These are phyloP conservation scores for Mortierella alpina DNA, from an alignment of 192 early-diverging fungal species.

Conservation along the genomic window DNA sequence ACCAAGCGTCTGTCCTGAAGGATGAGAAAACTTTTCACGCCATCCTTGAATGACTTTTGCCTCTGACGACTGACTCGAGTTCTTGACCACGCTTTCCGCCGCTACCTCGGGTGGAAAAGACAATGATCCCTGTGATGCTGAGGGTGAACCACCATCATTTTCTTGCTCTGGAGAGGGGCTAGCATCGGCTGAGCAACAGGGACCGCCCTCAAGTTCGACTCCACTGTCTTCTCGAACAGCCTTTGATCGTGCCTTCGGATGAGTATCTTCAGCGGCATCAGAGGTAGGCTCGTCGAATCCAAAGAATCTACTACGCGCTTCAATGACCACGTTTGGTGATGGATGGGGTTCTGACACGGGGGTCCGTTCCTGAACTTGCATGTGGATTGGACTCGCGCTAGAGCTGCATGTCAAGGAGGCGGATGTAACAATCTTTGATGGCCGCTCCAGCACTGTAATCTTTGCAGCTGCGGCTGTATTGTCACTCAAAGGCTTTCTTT, in stretches of 20 bases:
- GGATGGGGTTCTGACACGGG: neutral
- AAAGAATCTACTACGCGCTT: conserved; percentile 44
- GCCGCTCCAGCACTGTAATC: no score
- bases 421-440: no score
- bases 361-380: neutral
- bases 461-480: no score
- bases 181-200: neutral
- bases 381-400: no score
- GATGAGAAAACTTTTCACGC: conserved; percentile 43
- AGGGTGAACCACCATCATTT: neutral
- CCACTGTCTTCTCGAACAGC: conserved; percentile 29
- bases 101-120: neutral
- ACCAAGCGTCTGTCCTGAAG: neutral
- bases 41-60: conserved; percentile 43
- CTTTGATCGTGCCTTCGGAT: neutral
- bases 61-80: neutral
- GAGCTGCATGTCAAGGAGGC: no score
- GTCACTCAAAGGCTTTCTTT: neutral
- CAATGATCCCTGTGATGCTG: neutral
- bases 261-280: neutral
- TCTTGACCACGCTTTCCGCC: neutral
- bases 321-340: conserved; percentile 1
- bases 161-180: neutral
- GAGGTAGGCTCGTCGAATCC: conserved; percentile 8
- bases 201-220: conserved; percentile 5